Evolutionary conservation across 768 basidiomycete genomes (phyloP), one percentile per base, ranked within the genome.

Genomic region (Rhodotorula taiwanensis): DNA sequence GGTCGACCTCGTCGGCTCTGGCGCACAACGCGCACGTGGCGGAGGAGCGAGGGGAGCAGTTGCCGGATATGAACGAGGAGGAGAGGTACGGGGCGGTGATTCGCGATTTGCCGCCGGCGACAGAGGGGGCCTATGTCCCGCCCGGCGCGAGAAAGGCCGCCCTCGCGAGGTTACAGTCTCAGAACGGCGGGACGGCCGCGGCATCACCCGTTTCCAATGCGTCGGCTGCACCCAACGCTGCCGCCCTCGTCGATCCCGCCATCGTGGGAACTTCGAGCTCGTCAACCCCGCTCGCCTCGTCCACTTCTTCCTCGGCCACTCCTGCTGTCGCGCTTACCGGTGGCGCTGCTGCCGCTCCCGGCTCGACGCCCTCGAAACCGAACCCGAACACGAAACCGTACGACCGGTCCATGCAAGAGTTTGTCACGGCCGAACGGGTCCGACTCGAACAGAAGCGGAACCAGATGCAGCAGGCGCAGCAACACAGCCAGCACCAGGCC

Each of bases 61-160:
- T 83, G 23, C 86, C 89, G 73, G 86, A 87, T 67, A 86, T 84
- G 44, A 91, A 93, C 74, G 36, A 39, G 78, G 95, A 99, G 76
- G 94, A 98, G 79, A 93, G 89, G 76, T 98, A 90, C 74, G 88
- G 88, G 60, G 92, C 91, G 31, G 95, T 98, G 34, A 85, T 88
- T 53, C 87, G 95, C 60, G n/a, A n/a, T n/a, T n/a, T n/a, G n/a
- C n/a, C n/a, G 36, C 16, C 36, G 10, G 10, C 36, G 36, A 81
- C 85, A 36, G 80, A 86, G 23, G 87, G 87, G 72, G 94, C 93
- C 30, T 99, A 99, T 74, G 83, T 98, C 43, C 95, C 95, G 50
- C 94, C 94, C 4, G 89, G 86, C 64, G 91, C 92, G 42, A 83
- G 93, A 83, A 81, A 75, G 61, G 63, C 51, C 21, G 66, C 60